These are phyloP conservation scores for Casuarina cunninghamiana DNA, from an alignment of 306 rosid genomes.

Conservation along the genomic window DNA sequence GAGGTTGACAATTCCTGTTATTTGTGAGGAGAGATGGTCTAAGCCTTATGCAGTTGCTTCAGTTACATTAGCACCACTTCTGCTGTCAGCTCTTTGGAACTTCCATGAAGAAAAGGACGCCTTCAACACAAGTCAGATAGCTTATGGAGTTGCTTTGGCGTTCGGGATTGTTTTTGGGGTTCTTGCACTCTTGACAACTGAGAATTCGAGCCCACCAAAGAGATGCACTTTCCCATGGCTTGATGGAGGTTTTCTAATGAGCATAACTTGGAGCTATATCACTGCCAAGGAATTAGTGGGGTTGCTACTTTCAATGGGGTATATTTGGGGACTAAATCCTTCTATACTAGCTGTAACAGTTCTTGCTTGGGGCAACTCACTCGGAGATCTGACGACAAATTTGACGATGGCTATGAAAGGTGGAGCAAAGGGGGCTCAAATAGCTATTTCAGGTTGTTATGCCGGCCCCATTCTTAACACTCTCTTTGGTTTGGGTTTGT, in stretches of 20 bases:
- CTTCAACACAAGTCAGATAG: slow-evolving; percentile 25
- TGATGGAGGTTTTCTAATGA: slow-evolving; percentile 53
- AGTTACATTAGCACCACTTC: slow-evolving; percentile 40
- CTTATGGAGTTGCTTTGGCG: slow-evolving; percentile 40
- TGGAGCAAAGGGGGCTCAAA: slow-evolving; percentile 49
- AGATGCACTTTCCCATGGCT: slow-evolving; percentile 48
- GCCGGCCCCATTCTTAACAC: slow-evolving; percentile 56
- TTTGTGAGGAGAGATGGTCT: slow-evolving; percentile 54
- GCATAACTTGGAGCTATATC: slow-evolving; percentile 60
- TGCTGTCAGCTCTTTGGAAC: slow-evolving; percentile 33
- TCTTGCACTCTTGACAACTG: slow-evolving; percentile 31
- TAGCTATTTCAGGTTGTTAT: slow-evolving; percentile 59
- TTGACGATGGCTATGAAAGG: slow-evolving; percentile 50
- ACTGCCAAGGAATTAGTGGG: slow-evolving; percentile 53
- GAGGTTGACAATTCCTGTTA: slow-evolving; percentile 51
- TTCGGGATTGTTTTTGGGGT: slow-evolving; percentile 37
- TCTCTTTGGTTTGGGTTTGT: slow-evolving; percentile 51
- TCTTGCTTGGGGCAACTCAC: slow-evolving; percentile 51
- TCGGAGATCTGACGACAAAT: slow-evolving; percentile 50
- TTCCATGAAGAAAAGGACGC: neutral
- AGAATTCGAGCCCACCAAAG: slow-evolving; percentile 42
- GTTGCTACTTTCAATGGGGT: slow-evolving; percentile 44
- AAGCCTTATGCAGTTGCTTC: slow-evolving; percentile 45
- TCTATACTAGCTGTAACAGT: slow-evolving; percentile 44
- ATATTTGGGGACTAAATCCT: slow-evolving; percentile 37